Conservation (phyloP, 1,284 basidiomycete genomes). For the Apiotrichum veenhuisii region DNA sequence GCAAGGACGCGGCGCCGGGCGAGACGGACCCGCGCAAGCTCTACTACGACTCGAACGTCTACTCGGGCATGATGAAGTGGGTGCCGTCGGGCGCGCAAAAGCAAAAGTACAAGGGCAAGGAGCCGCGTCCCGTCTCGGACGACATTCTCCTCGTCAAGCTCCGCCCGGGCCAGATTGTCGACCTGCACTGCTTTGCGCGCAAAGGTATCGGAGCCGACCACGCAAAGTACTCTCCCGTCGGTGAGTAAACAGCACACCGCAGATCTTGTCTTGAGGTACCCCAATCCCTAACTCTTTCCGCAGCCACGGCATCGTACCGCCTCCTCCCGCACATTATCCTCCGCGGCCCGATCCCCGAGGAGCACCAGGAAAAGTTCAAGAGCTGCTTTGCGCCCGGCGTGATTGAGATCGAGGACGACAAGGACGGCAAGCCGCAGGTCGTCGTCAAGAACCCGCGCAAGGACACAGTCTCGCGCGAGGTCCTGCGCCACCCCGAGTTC, state of each 20-base stretch:
- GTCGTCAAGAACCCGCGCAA: slow-evolving; percentile 62
- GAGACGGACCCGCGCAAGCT: slow-evolving; percentile 63
- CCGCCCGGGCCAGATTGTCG: slow-evolving; percentile 72
- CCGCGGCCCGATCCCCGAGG: slow-evolving; percentile 61
- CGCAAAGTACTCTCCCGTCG: slow-evolving; percentile 96
- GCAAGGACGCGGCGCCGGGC: slow-evolving; percentile 54
- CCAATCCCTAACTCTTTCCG: slow-evolving; percentile 1
- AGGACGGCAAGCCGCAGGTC: slow-evolving; percentile 51
- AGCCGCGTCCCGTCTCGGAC: slow-evolving; percentile 56
- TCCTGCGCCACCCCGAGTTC: slow-evolving; percentile 88
- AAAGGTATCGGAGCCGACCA: slow-evolving; percentile 96
- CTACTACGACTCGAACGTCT: slow-evolving; percentile 64
- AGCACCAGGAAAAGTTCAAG: slow-evolving; percentile 70
- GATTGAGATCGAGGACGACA: slow-evolving; percentile 62
- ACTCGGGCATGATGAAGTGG: slow-evolving; percentile 77
- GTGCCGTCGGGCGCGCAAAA: slow-evolving; percentile 80
- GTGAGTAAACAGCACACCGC: slow-evolving; percentile 56
- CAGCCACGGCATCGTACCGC: slow-evolving; percentile 92
- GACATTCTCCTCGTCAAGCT: slow-evolving; percentile 94
- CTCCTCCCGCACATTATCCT: slow-evolving; percentile 84
- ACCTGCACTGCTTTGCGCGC: slow-evolving; percentile 72
- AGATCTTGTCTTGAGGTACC: background rate
- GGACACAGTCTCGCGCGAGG: slow-evolving; percentile 90
- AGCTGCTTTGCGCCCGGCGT: slow-evolving; percentile 88
- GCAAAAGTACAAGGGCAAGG: slow-evolving; percentile 42